Percentiles rank a stretch among this genome's conserved stretches.
Evolutionary conservation across 148 eudicot genomes (phyloP).

Genomic region (Rhododendron simsii): DNA sequence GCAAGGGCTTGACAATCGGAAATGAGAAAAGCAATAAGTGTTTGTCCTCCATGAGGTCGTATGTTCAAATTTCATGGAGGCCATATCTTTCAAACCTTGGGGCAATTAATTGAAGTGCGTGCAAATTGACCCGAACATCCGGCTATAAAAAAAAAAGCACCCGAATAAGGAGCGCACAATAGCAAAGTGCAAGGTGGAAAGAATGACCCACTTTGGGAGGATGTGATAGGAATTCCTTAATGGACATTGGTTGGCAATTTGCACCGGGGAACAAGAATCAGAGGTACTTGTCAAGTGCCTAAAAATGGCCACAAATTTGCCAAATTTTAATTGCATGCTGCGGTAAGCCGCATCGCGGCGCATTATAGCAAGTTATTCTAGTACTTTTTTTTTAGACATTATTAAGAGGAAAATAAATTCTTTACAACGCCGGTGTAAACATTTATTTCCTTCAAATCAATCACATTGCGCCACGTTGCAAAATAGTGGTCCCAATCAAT

Average conservation of each 20-base stretch:
- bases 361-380: constrained; percentile 9
- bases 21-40: neutral
- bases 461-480: too few species aligned
- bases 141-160: neutral
- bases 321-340: neutral
- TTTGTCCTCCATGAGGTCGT: neutral
- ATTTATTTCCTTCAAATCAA: too few species aligned
- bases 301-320: neutral
- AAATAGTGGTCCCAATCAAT: too few species aligned
- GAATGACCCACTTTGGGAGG: neutral
- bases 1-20: neutral
- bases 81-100: neutral
- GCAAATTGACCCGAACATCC: too few species aligned
- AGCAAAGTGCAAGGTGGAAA: neutral
- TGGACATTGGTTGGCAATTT: neutral
- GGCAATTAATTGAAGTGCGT: too few species aligned
- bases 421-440: too few species aligned
- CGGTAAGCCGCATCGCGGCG: constrained; percentile 7
- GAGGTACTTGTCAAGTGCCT: neutral
- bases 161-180: neutral
- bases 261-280: neutral
- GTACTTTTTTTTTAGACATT: neutral
- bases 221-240: neutral
- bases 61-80: too few species aligned
- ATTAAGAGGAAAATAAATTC: neutral